Conservation (phyloP, 805 yeast species). For the Naumovozyma dairenensis region DNA sequence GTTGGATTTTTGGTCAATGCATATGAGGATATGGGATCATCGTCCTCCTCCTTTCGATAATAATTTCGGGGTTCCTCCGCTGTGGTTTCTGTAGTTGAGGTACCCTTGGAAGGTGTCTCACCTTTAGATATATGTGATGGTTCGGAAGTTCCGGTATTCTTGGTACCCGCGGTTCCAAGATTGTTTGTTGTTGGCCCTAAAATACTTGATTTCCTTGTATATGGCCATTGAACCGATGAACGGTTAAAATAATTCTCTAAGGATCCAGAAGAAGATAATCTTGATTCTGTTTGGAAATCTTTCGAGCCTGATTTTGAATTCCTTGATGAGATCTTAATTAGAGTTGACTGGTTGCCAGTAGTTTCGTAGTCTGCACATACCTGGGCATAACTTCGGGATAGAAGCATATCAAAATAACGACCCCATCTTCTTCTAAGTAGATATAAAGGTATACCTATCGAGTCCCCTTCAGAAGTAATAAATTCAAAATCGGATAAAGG, state of each 20-base stretch:
- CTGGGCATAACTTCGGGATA: slow-evolving; percentile 55
- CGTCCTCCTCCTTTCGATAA: slow-evolving; percentile 9
- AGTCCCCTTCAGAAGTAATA: slow-evolving; percentile 56
- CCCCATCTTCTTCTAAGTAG: slow-evolving; percentile 74
- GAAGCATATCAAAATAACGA: slow-evolving; percentile 48
- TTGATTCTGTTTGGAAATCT: slow-evolving; percentile 5
- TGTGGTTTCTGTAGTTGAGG: not conserved
- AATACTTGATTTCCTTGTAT: not conserved
- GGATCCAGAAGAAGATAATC: slow-evolving; percentile 12
- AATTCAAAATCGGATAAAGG: slow-evolving; percentile 64
- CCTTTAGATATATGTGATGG: not conserved
- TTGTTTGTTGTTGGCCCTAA: not conserved
- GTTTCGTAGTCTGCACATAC: slow-evolving; percentile 31
- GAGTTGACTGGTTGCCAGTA: slow-evolving; percentile 1
- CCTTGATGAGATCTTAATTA: slow-evolving; percentile 1
- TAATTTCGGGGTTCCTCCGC: too few species aligned
- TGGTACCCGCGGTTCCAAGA: not conserved
- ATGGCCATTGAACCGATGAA: not conserved
- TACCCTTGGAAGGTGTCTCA: not conserved
- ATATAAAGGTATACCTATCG: slow-evolving; percentile 50
- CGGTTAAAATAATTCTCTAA: slow-evolving; percentile 7
- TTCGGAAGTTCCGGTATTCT: not conserved
- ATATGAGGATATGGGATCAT: slow-evolving; percentile 13
- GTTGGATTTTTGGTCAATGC: not conserved
- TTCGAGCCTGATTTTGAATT: slow-evolving; percentile 3